Percentiles rank a stretch among this genome's conserved stretches.
phyloP scores from a whole-genome alignment of 2,329 filamentous ascomycete species.

The Fusarium continuum region DNA sequence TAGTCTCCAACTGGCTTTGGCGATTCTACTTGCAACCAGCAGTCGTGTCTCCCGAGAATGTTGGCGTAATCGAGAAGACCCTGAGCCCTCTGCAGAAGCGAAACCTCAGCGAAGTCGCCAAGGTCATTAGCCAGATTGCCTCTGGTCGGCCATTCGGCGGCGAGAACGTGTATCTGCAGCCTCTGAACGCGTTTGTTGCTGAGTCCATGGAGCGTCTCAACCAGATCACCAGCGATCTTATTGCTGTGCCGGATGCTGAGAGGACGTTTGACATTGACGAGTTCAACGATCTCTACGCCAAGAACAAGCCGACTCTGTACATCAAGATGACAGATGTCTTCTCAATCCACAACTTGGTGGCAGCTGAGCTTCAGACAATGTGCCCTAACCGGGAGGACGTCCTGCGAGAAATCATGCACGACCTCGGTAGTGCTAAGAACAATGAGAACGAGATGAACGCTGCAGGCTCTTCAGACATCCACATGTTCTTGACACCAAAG shows the following conservation, averaged over 20 bases:
- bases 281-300: constrained; percentile 96
- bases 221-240: constrained; percentile 78
- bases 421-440: constrained; percentile 94
- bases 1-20: constrained; percentile 93
- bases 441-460: constrained; percentile 94
- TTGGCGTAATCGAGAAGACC: constrained; percentile 89
- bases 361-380: constrained; percentile 78
- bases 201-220: constrained; percentile 84
- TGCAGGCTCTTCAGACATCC: constrained; percentile 87
- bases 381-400: constrained; percentile 86
- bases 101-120: constrained; percentile 88
- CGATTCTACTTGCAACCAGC: constrained; percentile 92
- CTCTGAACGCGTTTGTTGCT: constrained; percentile 88
- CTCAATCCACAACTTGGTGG: constrained; percentile 89
- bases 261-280: constrained; percentile 97
- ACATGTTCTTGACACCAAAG: constrained; percentile 88
- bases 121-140: constrained; percentile 88
- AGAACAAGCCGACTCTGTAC: constrained; percentile 97
- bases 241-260: constrained; percentile 87
- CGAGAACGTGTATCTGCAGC: constrained; percentile 95
- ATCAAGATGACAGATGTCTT: constrained; percentile 99
- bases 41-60: constrained; percentile 87
- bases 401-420: constrained; percentile 89
- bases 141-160: constrained; percentile 90
- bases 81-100: constrained; percentile 92